Evolutionary conservation across 768 basidiomycete genomes (phyloP).

Genomic region (Rhodosporidiobolus odoratus): DNA sequence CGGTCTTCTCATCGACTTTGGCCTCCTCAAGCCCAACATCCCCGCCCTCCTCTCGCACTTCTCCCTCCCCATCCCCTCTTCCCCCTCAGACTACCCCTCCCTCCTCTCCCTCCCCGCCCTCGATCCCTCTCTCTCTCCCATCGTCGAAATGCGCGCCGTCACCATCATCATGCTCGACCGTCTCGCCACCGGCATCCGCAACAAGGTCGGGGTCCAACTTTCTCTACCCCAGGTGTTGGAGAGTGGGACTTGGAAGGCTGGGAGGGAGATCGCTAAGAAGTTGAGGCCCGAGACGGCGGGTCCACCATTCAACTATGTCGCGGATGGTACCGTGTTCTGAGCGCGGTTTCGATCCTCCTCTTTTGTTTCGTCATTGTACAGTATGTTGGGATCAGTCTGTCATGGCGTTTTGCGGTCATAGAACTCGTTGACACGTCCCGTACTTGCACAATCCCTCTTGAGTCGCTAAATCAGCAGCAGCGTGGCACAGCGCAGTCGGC

Average conservation of each 20-base stretch:
- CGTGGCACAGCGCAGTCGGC: too few relatives aligned
- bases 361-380: too few relatives aligned
- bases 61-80: slow-evolving; percentile 48
- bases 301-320: slow-evolving; percentile 37
- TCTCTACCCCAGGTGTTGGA: slow-evolving; percentile 83
- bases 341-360: too few relatives aligned
- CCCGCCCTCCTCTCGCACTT: slow-evolving; percentile 52
- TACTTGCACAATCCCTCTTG: too few relatives aligned
- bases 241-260: slow-evolving; percentile 90
- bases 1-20: slow-evolving; percentile 79
- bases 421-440: too few relatives aligned
- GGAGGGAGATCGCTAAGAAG: slow-evolving; percentile 73
- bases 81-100: slow-evolving; percentile 17
- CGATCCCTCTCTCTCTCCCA: slow-evolving; percentile 73
- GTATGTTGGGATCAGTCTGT: too few relatives aligned
- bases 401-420: too few relatives aligned
- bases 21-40: slow-evolving; percentile 65
- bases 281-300: slow-evolving; percentile 55
- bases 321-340: slow-evolving; percentile 35
- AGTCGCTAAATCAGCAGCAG: too few relatives aligned
- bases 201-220: slow-evolving; percentile 57
- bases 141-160: slow-evolving; percentile 94
- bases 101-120: slow-evolving; percentile 59
- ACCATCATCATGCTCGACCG: slow-evolving; percentile 92
- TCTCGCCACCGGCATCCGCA: slow-evolving; percentile 65